These are phyloP conservation scores for Seminavis robusta DNA, from an alignment of 108 stramenopile genomes.

Conservation along the genomic window DNA sequence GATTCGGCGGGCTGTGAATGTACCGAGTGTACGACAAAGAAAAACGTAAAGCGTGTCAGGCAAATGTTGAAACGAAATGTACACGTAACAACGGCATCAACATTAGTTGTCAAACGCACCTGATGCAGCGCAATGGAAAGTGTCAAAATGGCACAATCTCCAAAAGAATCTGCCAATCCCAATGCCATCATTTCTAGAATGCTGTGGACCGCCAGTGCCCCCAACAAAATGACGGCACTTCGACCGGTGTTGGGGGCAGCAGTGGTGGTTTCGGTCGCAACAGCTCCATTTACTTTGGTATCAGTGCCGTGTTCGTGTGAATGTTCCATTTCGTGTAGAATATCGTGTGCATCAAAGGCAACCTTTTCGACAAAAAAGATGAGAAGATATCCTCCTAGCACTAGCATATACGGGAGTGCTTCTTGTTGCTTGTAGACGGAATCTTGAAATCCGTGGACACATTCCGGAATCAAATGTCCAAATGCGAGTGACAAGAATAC, in stretches of 20 bases:
- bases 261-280: conserved; percentile 6
- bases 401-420: conserved; percentile 68
- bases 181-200: conserved; percentile 95
- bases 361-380: conserved; percentile 98
- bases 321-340: conserved; percentile 79
- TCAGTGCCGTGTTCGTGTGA: not conserved
- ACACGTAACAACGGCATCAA: not conserved
- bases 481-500: conserved; percentile 95
- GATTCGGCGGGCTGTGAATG: conserved; percentile 87
- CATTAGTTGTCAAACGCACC: conserved; percentile 26
- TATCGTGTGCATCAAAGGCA: conserved; percentile 90
- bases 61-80: not conserved
- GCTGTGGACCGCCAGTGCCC: conserved; percentile 92
- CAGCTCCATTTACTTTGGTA: conserved; percentile 13
- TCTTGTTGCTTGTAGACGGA: not conserved
- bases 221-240: conserved; percentile 90
- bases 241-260: conserved; percentile 48
- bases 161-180: conserved; percentile 81
- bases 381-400: conserved; percentile 85
- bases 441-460: conserved; percentile 80
- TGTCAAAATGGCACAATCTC: conserved; percentile 84
- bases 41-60: not conserved
- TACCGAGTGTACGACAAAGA: not conserved
- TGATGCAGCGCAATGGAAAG: conserved; percentile 93
- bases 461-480: conserved; percentile 95